Evolutionary conservation across 768 basidiomycete species (phyloP).

Genomic region (Crassisporium funariophilum): DNA sequence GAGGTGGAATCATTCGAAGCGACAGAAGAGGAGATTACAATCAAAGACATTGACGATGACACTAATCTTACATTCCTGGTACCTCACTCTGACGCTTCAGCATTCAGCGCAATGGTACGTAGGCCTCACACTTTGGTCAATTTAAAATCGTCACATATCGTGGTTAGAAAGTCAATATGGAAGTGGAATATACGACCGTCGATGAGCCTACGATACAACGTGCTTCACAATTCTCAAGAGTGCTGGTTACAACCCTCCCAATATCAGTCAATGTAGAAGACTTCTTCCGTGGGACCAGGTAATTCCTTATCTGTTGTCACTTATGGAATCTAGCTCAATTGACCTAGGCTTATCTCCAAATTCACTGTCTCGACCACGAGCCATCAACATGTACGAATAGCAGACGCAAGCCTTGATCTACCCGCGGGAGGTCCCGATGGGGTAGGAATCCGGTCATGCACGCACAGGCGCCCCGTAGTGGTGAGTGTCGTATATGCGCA

Average conservation of each 20-base stretch:
- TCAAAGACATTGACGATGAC: slow-evolving; percentile 51
- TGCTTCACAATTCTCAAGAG: slow-evolving; percentile 52
- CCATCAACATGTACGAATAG: slow-evolving; percentile 77
- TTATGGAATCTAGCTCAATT: slow-evolving; percentile 5
- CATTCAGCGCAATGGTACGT: slow-evolving; percentile 62
- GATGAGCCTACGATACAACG: slow-evolving; percentile 55
- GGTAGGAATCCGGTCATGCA: slow-evolving; percentile 54
- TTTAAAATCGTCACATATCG: slow-evolving; percentile 1
- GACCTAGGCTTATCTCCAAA: slow-evolving; percentile 77
- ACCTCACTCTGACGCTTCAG: slow-evolving; percentile 69
- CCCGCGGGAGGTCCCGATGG: slow-evolving; percentile 46
- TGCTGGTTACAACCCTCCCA: slow-evolving; percentile 72
- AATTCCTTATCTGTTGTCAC: slow-evolving; percentile 12
- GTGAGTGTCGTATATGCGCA: slow-evolving; percentile 35
- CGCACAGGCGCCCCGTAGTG: slow-evolving; percentile 46
- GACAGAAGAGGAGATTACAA: slow-evolving; percentile 44
- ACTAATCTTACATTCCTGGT: slow-evolving; percentile 51
- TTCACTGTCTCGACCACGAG: slow-evolving; percentile 87
- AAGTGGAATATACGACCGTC: slow-evolving; percentile 67
- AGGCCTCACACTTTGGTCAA: neutral
- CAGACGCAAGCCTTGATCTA: slow-evolving; percentile 54
- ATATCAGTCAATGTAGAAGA: slow-evolving; percentile 95
- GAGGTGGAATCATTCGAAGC: slow-evolving; percentile 31
- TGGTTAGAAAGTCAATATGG: slow-evolving; percentile 65
- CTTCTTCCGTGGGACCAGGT: slow-evolving; percentile 90